phyloP scores from a whole-genome alignment of 2,329 filamentous ascomycete species.

The Exophiala sp. region DNA sequence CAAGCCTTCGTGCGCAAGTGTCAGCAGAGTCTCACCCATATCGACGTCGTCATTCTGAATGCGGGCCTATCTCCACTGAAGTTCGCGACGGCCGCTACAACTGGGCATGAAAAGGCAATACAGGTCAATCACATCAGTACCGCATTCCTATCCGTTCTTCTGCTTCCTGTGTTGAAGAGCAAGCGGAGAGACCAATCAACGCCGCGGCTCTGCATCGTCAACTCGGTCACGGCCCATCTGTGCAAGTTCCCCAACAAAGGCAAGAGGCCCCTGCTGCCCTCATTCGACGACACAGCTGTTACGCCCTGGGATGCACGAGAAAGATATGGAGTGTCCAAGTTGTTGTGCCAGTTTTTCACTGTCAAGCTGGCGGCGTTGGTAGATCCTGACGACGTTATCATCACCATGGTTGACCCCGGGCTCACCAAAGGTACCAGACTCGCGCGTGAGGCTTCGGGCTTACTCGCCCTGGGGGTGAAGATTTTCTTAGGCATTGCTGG shows the following conservation, averaged over 20 bases:
- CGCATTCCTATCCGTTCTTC: slow-evolving; percentile 25
- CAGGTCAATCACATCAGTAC: slow-evolving; percentile 34
- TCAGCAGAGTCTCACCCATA: slow-evolving; percentile 32
- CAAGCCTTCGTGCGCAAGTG: slow-evolving; percentile 38
- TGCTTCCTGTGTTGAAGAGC: slow-evolving; percentile 28
- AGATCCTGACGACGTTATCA: slow-evolving; percentile 36
- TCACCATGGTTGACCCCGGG: slow-evolving; percentile 47
- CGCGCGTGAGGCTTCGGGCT: slow-evolving; percentile 30
- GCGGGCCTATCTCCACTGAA: slow-evolving; percentile 35
- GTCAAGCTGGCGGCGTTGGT: slow-evolving; percentile 36
- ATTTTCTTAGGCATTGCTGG: slow-evolving; percentile 19
- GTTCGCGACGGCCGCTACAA: slow-evolving; percentile 17
- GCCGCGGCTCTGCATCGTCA: slow-evolving; percentile 21
- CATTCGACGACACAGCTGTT: slow-evolving; percentile 31
- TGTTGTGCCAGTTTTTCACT: slow-evolving; percentile 35
- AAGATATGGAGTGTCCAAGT: slow-evolving; percentile 33
- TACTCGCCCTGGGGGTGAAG: slow-evolving; percentile 15
- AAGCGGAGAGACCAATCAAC: slow-evolving; percentile 10
- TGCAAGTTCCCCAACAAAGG: slow-evolving; percentile 14
- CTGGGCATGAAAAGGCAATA: slow-evolving; percentile 36
- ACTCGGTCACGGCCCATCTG: slow-evolving; percentile 24
- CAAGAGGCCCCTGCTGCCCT: slow-evolving; percentile 25
- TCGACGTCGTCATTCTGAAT: slow-evolving; percentile 45
- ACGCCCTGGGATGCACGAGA: slow-evolving; percentile 17
- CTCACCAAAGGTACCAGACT: slow-evolving; percentile 42